Conservation (phyloP, 2,329 filamentous ascomycete genomes). For the Talaromyces sp. region DNA sequence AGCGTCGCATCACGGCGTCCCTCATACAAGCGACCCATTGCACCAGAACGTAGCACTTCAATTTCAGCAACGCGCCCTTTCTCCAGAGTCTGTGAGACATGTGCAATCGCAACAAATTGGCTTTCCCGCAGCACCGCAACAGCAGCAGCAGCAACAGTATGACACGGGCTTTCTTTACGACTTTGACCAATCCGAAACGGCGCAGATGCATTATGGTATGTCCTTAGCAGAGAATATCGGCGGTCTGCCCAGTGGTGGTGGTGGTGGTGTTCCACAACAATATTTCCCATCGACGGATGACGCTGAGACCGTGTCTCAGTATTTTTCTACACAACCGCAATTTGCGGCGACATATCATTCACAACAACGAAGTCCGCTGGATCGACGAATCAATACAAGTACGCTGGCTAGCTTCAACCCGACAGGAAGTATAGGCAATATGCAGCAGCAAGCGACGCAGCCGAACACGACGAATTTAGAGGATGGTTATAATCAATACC, state of each 20-base stretch:
- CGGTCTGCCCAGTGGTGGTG: constrained; percentile 54
- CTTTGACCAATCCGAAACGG: constrained; percentile 61
- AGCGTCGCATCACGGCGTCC: constrained; percentile 28
- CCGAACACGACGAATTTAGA: constrained; percentile 54
- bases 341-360: constrained; percentile 54
- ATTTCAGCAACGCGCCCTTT: constrained; percentile 62
- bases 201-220: constrained; percentile 66
- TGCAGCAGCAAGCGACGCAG: constrained; percentile 31
- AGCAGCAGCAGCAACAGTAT: constrained; percentile 48
- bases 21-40: constrained; percentile 34
- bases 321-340: constrained; percentile 61
- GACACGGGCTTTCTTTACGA: constrained; percentile 73
- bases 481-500: constrained; percentile 64
- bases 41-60: constrained; percentile 54
- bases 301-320: constrained; percentile 58
- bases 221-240: constrained; percentile 74
- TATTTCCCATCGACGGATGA: constrained; percentile 69
- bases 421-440: constrained; percentile 36
- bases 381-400: constrained; percentile 50
- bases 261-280: constrained; percentile 65
- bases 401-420: constrained; percentile 50
- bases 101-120: constrained; percentile 22
- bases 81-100: constrained; percentile 41
- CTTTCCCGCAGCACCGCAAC: constrained; percentile 35
- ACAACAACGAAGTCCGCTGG: constrained; percentile 58